phyloP scores from a whole-genome alignment of 1,284 basidiomycete species.

The Vanrija humicola region DNA sequence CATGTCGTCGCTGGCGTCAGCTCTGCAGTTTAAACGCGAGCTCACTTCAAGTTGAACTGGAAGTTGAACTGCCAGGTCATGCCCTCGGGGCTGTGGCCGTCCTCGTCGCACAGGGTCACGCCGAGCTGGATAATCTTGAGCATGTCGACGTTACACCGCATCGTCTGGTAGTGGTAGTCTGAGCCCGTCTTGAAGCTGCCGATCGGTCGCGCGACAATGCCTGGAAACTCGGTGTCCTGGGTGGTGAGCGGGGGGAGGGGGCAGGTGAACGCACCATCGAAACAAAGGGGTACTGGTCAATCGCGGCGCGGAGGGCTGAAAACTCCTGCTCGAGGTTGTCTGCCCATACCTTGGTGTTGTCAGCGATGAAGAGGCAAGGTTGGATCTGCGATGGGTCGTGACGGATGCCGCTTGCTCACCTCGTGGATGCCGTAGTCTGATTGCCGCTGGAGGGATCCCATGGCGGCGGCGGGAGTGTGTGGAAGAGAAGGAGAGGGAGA shows the following conservation, averaged over 20 bases:
- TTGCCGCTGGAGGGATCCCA: conserved; percentile 25
- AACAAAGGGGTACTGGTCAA: conserved; percentile 89
- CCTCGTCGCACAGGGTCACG: conserved; percentile 87
- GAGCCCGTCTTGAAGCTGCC: conserved; percentile 93
- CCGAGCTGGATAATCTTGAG: conserved; percentile 97
- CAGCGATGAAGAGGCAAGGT: background rate
- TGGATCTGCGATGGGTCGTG: no score
- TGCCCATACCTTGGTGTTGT: conserved; percentile 68
- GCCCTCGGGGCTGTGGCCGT: conserved; percentile 83
- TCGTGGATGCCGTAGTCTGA: conserved; percentile 43
- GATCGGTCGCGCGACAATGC: conserved; percentile 95
- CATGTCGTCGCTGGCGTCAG: conserved; percentile 77
- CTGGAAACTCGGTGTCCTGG: conserved; percentile 98
- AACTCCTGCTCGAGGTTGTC: conserved; percentile 91
- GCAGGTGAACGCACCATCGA: conserved; percentile 69
- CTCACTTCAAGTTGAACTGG: conserved; percentile 82
- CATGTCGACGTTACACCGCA: conserved; percentile 98
- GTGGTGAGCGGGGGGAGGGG: background rate
- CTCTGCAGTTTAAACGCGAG: background rate
- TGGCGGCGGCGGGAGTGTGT: conserved; percentile 1
- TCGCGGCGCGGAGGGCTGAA: conserved; percentile 74
- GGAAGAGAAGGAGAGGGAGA: background rate
- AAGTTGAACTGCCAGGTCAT: conserved; percentile 99
- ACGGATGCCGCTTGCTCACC: conserved; percentile 15
- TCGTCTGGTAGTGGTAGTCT: conserved; percentile 99